Conservation (phyloP, 768 basidiomycete genomes). For the Xerocomellus intermedius region DNA sequence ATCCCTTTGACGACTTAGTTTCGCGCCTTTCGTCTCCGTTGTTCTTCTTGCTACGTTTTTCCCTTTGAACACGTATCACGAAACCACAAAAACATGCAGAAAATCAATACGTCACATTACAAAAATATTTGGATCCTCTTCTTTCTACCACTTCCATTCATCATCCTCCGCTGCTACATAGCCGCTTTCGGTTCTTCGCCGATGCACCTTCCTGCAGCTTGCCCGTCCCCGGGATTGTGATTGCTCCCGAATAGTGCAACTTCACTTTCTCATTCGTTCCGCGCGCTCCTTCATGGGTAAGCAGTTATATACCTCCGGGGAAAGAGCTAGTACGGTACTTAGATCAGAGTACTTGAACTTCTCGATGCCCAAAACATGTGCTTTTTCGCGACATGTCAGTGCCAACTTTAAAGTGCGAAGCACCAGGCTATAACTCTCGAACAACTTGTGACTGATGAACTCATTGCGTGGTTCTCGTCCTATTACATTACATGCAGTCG, state of each 20-base stretch:
- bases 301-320: conserved; percentile 38
- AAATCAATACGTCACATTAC: conserved; percentile 35
- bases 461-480: background rate
- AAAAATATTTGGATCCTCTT: conserved; percentile 48
- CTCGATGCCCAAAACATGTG: conserved; percentile 2
- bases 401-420: background rate
- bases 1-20: conserved; percentile 37
- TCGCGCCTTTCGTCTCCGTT: conserved; percentile 34
- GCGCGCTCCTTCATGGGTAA: conserved; percentile 39
- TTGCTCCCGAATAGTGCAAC: conserved; percentile 24
- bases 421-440: background rate
- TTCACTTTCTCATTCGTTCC: conserved; percentile 25
- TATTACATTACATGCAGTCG: conserved; percentile 10
- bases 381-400: background rate
- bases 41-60: conserved; percentile 40
- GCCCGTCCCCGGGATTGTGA: conserved; percentile 10
- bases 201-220: conserved; percentile 3
- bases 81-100: conserved; percentile 40
- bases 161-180: conserved; percentile 8
- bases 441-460: background rate
- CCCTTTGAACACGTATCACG: conserved; percentile 27
- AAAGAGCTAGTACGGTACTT: conserved; percentile 16
- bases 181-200: conserved; percentile 16
- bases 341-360: conserved; percentile 18
- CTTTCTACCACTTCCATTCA: conserved; percentile 36